phyloP scores from a whole-genome alignment of 2,329 filamentous ascomycete genomes.

The Neospermospora avenae region DNA sequence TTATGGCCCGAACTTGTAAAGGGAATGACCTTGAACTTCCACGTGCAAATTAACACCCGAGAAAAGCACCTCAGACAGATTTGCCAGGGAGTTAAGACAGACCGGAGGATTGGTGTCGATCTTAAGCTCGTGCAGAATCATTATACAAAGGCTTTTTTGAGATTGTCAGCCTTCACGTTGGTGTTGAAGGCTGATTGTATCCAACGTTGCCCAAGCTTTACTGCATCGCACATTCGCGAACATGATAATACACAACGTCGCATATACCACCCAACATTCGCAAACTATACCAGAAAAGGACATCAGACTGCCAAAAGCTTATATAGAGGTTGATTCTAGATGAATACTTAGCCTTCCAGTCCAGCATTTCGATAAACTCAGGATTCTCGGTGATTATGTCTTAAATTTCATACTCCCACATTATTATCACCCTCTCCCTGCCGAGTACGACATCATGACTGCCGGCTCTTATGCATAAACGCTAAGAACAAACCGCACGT shows the following conservation, averaged over 20 bases:
- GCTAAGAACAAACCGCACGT: neutral
- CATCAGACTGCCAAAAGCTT: neutral
- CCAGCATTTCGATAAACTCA: too few species aligned
- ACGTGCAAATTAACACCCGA: neutral
- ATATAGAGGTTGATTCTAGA: neutral
- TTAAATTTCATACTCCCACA: too few species aligned
- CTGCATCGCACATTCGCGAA: too few species aligned
- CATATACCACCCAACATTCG: neutral
- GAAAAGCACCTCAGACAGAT: neutral
- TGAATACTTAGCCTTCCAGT: neutral
- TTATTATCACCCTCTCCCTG: too few species aligned
- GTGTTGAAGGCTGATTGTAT: neutral
- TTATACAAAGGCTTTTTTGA: neutral
- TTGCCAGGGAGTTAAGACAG: neutral
- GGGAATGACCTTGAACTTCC: neutral
- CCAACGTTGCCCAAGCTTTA: neutral
- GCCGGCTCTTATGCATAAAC: slow-evolving; percentile 4
- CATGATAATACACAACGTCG: neutral
- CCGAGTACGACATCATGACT: neutral
- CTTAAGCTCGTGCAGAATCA: neutral
- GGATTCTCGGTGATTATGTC: too few species aligned
- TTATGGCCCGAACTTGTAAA: neutral
- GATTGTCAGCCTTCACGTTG: neutral
- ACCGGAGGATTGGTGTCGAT: neutral
- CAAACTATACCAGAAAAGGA: slow-evolving; percentile 4